Evolutionary conservation across 2,329 filamentous ascomycete species (phyloP), one percentile per base, ranked within the genome.

Genomic region (Monosporascus sp.): DNA sequence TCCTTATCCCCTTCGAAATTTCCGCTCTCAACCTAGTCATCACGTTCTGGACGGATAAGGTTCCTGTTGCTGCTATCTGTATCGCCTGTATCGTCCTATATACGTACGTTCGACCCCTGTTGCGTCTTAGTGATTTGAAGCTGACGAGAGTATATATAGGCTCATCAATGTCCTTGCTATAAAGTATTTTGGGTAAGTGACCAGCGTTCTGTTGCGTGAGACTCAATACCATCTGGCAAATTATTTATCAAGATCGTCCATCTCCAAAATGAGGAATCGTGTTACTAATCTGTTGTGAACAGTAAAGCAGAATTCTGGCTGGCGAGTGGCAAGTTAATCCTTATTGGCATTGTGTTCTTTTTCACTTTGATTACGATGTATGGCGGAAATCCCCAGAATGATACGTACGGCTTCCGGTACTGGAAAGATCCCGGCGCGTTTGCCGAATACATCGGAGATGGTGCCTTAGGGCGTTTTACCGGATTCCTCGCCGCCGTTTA

Each of bases 361-460:
- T 91, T 87, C 70, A 91, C 89, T n/a, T 88, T 93, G 64, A 78
- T 93, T 61, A 85, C 84, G 48, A 91, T 91, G 86, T 75, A 90
- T 7, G 89, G 88, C 37, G 89, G 87, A 31, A 92, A 92, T 60
- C 89, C 89, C 0, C 66, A 83, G 6, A 73, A 82, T 48, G 85
- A 88, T 61, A 76, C 82, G 2, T 90, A 84, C 63, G 87, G 87
- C 20, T 91, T 91, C 66, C 77, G 86, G 19, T 84, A 85, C 64
- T 88, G 85, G 85, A 77, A 75, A 14, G 61, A 76, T 3, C 82
- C 83, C 0, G 86, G 85, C 5, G 72, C 84, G 2, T 88, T 88
- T 61, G 79, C 78, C 17, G 78, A 84, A 58, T 75, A 82, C 55
- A 78, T 85, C 55, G 79, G 83, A 43, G 74, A 73, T 0, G 86